A percentile compares a stretch with the other conserved stretches of the same genome.
Evolutionary conservation across 495 filamentous ascomycete genomes (phyloP).

Genomic region (Umbilicaria muhlenbergii): DNA sequence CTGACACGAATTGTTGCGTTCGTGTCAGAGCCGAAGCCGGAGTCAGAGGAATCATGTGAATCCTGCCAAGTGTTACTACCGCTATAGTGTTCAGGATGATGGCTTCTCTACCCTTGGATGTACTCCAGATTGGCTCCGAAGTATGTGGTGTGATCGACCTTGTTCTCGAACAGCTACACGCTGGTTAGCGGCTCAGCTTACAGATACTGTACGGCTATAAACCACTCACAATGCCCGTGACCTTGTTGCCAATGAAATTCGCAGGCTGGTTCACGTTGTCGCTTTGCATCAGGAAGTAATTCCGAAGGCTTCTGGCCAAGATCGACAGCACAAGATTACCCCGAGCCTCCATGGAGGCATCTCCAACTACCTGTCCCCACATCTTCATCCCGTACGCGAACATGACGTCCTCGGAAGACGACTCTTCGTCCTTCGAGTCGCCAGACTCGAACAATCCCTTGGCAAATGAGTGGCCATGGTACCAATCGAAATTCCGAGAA

Average conservation of each 20-base stretch:
- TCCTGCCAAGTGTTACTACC: constrained; percentile 25
- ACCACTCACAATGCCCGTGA: constrained; percentile 58
- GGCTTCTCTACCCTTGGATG: constrained; percentile 48
- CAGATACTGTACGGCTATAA: neutral
- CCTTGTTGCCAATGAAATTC: constrained; percentile 70
- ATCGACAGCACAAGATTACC: constrained; percentile 76
- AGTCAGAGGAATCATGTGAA: constrained; percentile 89
- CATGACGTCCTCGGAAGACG: constrained; percentile 78
- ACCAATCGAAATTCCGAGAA: constrained; percentile 86
- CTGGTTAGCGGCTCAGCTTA: neutral
- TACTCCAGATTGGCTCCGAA: constrained; percentile 72
- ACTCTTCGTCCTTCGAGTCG: constrained; percentile 90
- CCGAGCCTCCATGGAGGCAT: constrained; percentile 70
- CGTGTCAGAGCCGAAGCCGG: constrained; percentile 57
- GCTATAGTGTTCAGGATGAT: neutral
- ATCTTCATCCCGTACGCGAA: constrained; percentile 84
- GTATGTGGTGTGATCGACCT: constrained; percentile 88
- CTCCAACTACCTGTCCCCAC: constrained; percentile 68
- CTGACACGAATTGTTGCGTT: constrained; percentile 47
- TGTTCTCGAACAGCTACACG: constrained; percentile 78
- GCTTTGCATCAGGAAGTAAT: constrained; percentile 66
- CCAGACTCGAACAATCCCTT: constrained; percentile 83
- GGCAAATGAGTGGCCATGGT: constrained; percentile 89
- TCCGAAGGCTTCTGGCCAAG: constrained; percentile 47
- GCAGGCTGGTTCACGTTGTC: constrained; percentile 62